Conservation (phyloP, 305 asterid species). For the Plantago coronopus region DNA sequence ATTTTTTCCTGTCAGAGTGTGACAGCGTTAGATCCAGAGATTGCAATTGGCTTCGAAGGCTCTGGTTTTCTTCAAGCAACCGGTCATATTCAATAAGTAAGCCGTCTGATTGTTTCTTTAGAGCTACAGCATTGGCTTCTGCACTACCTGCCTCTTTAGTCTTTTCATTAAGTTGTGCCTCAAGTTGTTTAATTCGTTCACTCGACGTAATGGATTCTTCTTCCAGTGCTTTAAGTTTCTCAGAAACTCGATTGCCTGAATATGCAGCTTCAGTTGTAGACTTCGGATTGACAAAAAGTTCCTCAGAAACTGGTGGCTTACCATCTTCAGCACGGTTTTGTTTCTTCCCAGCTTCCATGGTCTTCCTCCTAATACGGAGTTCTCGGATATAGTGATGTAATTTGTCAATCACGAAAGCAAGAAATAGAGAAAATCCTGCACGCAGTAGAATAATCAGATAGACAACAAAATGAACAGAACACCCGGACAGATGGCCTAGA, state of each 20-base stretch:
- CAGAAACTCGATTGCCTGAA: too few relatives aligned
- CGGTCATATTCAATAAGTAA: slow-evolving; percentile 88
- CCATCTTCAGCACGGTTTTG: slow-evolving; percentile 59
- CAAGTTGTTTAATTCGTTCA: slow-evolving; percentile 48
- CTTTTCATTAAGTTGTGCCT: slow-evolving; percentile 51
- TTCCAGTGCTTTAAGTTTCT: slow-evolving; percentile 55
- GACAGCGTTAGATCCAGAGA: slow-evolving; percentile 66
- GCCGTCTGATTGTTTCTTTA: slow-evolving; percentile 84
- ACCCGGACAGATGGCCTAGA: too few relatives aligned
- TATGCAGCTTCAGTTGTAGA: too few relatives aligned
- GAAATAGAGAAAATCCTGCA: slow-evolving; percentile 85
- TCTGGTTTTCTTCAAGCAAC: slow-evolving; percentile 79
- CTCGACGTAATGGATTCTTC: slow-evolving; percentile 42
- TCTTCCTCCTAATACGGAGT: slow-evolving; percentile 70
- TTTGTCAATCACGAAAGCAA: slow-evolving; percentile 73
- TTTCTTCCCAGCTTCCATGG: slow-evolving; percentile 66
- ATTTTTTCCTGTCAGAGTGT: slow-evolving; percentile 68
- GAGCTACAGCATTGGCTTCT: slow-evolving; percentile 64
- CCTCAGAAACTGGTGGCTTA: slow-evolving; percentile 39
- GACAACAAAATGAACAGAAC: not conserved
- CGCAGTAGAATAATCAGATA: slow-evolving; percentile 1
- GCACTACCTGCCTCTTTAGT: slow-evolving; percentile 51
- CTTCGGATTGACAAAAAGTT: too few relatives aligned
- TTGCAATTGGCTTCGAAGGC: slow-evolving; percentile 69
- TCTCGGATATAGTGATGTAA: slow-evolving; percentile 82